A percentile compares a stretch with the other conserved stretches of the same genome.
phyloP scores from a whole-genome alignment of 257 asterid genomes.

The Handroanthus guayacan region DNA sequence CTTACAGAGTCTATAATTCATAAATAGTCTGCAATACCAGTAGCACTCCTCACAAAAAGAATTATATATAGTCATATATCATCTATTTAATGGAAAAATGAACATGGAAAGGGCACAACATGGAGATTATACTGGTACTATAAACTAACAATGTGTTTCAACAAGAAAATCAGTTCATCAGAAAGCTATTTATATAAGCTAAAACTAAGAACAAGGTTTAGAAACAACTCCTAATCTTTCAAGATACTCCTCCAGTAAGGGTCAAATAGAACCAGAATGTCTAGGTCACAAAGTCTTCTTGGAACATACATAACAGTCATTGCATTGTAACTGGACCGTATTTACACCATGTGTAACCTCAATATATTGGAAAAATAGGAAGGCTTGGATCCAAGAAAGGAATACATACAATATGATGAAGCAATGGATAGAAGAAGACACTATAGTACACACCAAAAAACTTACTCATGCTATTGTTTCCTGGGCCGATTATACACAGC shows the following conservation, averaged over 20 bases:
- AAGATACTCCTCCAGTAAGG: neutral
- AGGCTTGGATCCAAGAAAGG: neutral
- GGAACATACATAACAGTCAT: neutral
- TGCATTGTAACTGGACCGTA: neutral
- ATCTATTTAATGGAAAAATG: constrained; percentile 9
- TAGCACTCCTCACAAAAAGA: neutral
- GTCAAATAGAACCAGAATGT: neutral
- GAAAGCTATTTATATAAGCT: neutral
- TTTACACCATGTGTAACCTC: neutral
- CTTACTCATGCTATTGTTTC: neutral
- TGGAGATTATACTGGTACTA: neutral
- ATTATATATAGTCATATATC: neutral
- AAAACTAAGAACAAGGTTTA: neutral
- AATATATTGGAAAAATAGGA: neutral
- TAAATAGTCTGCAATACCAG: neutral
- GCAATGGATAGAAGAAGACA: neutral
- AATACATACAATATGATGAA: neutral
- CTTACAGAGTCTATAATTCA: neutral
- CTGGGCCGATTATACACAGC: neutral
- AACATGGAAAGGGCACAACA: neutral
- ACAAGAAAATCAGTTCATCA: neutral
- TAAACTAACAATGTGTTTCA: neutral
- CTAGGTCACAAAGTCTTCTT: neutral
- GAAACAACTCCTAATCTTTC: neutral
- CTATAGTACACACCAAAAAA: neutral